Conservation (phyloP, 805 yeast genomes). For the Hyphopichia homilentoma region DNA sequence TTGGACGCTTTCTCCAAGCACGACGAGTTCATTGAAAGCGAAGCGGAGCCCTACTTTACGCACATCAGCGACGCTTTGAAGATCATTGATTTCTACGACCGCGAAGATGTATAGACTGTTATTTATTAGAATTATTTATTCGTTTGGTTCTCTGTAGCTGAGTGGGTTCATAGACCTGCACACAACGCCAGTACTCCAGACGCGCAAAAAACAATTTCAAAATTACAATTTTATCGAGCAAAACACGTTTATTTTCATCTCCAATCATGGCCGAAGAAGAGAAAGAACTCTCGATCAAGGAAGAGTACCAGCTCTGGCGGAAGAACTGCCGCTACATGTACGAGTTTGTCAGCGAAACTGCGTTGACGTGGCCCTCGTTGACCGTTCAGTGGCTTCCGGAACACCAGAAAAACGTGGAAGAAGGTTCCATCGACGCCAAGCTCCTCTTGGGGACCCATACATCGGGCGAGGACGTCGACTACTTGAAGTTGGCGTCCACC, state of each 20-base stretch:
- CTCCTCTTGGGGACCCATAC: conserved; percentile 72
- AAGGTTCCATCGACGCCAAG: conserved; percentile 42
- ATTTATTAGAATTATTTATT: no score
- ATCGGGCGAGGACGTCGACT: conserved; percentile 63
- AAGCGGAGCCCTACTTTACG: conserved; percentile 27
- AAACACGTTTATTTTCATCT: no score
- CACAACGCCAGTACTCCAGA: no score
- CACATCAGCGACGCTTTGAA: conserved; percentile 38
- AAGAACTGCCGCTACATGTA: conserved; percentile 80
- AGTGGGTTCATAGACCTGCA: no score
- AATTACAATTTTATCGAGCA: no score
- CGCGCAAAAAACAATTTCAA: no score
- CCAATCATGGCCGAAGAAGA: background rate
- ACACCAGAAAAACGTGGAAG: conserved; percentile 11
- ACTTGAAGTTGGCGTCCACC: conserved; percentile 61
- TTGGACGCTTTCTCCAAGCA: conserved; percentile 2
- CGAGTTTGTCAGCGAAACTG: conserved; percentile 77
- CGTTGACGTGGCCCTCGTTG: conserved; percentile 77
- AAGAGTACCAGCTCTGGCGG: conserved; percentile 77
- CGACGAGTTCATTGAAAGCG: conserved; percentile 18
- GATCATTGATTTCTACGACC: conserved; percentile 35
- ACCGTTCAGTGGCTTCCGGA: conserved; percentile 76
- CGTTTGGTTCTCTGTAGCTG: no score
- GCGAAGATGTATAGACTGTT: background rate
- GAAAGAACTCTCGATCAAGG: conserved; percentile 45